A percentile compares a stretch with the other conserved stretches of the same genome.
Evolutionary conservation across 768 basidiomycete species (phyloP).

Genomic region (Phanerochaete sordida): DNA sequence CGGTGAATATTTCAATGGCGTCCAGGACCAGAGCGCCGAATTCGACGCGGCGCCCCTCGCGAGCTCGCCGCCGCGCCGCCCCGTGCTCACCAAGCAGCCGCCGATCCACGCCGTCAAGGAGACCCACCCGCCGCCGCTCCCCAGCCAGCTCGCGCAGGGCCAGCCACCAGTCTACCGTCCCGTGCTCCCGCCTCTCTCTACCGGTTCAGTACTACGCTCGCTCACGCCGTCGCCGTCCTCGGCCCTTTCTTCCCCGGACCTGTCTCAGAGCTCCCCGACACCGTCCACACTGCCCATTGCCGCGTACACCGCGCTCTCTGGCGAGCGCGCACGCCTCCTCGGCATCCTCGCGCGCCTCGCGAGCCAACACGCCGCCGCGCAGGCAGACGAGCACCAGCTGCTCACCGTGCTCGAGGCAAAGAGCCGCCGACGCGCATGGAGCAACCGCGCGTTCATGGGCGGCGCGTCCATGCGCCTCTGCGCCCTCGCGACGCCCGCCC

Average conservation of each 20-base stretch:
- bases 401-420: conserved; percentile 48
- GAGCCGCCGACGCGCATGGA: conserved; percentile 65
- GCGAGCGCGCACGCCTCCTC: conserved; percentile 26
- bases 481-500: conserved; percentile 47
- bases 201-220: conserved; percentile 3
- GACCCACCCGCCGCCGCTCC: neutral
- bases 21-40: neutral
- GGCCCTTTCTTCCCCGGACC: neutral
- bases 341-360: conserved; percentile 37
- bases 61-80: neutral
- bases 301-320: conserved; percentile 25
- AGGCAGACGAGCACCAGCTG: conserved; percentile 31
- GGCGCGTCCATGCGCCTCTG: conserved; percentile 32
- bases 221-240: neutral
- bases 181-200: neutral
- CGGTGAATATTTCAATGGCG: neutral
- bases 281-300: conserved; percentile 18
- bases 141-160: neutral
- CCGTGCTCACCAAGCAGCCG: neutral
- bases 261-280: neutral
- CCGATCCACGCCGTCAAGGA: neutral
- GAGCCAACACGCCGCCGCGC: conserved; percentile 36
- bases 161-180: conserved; percentile 2
- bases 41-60: neutral
- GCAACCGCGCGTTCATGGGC: conserved; percentile 44